Base-by-base conservation (phyloP, 768 basidiomycete species). In the Tulasnella sp. region DNA sequence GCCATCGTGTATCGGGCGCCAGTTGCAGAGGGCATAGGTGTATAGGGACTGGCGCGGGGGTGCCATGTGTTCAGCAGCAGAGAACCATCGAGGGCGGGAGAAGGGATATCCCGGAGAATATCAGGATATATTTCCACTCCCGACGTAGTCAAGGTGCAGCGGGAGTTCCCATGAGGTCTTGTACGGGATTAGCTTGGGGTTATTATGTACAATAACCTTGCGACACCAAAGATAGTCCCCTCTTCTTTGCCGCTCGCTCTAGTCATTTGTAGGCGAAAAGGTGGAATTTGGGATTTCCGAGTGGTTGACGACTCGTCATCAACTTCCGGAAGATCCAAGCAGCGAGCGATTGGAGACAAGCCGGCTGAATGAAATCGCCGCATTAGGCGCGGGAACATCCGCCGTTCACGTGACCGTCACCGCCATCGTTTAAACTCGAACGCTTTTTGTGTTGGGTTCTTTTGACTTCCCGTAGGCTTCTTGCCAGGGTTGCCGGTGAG, bases 301-400 rank as follows among this genome's bases (percentile, higher is more conserved):
- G 58, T 14, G 62, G 34, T 68, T 6, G 14, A 31, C n/a, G 62
- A 34, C 62, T 14, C n/a, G 62, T 27, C 34, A 34, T 14, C 14
- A n/a, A 1, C 62, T 68, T 68, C 62, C 62, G 62, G 62, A 68
- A 68, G 14, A 18, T 68, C 27, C 21, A 68, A 68, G 7, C 4
- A 34, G 62, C 62, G 62, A 68, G 12, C 62, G 62, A 68, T 68
- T 34, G 62, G 62, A 34, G 27, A 68, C 62, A 31, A 16, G 62
- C 62, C 62, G 62, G 62, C 62, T 68, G 62, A 68, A 68, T 68
- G 62, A 68, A 68, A 68, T 68, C 62, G 62, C 62, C 62, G 62
- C 62, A 5, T 34, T 68, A 34, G 12, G 62, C 62, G 34, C 62
- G 62, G 62, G 27, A 27, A 27, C n/a, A 31, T 12, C 62, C 62